Evolutionary conservation across 805 yeast genomes (phyloP).

Genomic region (Alloascoidea africana): DNA sequence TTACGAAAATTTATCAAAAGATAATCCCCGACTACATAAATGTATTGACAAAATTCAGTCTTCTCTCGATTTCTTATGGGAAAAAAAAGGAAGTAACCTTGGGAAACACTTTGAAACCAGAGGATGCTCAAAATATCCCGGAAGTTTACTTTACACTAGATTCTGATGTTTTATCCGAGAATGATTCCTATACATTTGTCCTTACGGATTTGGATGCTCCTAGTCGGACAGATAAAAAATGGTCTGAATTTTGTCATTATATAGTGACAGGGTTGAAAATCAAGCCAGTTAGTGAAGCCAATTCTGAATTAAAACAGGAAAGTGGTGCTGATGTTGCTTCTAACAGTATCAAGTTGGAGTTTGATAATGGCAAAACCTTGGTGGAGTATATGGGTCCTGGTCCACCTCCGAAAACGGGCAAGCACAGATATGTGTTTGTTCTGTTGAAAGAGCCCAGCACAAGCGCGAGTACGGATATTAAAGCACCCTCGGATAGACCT

Average conservation of each 20-base stretch:
- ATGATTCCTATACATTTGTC: constrained; percentile 44
- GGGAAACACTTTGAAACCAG: constrained; percentile 49
- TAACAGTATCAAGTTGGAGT: constrained; percentile 3
- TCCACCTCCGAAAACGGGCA: constrained; percentile 62
- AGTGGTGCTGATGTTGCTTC: background rate
- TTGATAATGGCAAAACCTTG: constrained; percentile 22
- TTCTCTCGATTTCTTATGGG: constrained; percentile 43
- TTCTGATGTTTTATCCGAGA: constrained; percentile 21
- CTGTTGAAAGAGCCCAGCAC: constrained; percentile 37
- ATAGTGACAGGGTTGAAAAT: constrained; percentile 20
- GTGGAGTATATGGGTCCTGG: constrained; percentile 52
- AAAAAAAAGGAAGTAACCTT: constrained; percentile 38
- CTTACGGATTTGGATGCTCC: constrained; percentile 81
- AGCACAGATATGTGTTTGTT: constrained; percentile 62
- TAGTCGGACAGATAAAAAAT: constrained; percentile 49
- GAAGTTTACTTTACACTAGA: constrained; percentile 41
- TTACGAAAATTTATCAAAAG: no score
- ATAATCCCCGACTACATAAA: no score
- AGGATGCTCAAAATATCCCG: constrained; percentile 42
- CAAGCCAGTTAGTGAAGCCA: no score
- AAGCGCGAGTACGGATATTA: constrained; percentile 23
- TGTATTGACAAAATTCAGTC: no score
- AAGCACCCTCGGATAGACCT: constrained; percentile 32
- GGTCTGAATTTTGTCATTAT: constrained; percentile 69
- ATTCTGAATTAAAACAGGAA: constrained; percentile 5